Base-by-base conservation (phyloP, 2,329 filamentous ascomycete species). In the Rutstroemia sp. region DNA sequence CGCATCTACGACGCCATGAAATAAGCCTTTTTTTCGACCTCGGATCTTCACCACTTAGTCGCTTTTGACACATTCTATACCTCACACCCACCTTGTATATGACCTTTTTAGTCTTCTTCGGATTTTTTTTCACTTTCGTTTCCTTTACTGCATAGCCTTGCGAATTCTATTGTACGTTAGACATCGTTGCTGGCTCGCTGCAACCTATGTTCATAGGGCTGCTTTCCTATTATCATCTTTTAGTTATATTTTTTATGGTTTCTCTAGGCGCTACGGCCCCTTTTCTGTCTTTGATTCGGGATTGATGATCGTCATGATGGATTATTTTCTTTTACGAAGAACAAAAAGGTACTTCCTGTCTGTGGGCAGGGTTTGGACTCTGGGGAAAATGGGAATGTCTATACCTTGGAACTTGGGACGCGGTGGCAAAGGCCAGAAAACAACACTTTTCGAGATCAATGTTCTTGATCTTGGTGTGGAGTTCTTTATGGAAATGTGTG, bases 81-180 rank as follows among this genome's bases (percentile, higher is more conserved):
- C 27, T 54, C 49, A 25, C n/a, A 23, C 23, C 48, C 54, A 51
- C 49, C 9, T 54, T 59, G 44, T 55, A 58, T 54, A 58, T 53
- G 48, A 54, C 54, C 54, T 44, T 49, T 47, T 58, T 30, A 44
- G 41, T 44, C n/a, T 18, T 21, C n/a, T 44, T 18, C 41, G 2
- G n/a, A 57, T 47, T 61, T 62, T 59, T 59, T 41, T 45, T 63
- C 10, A 38, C 16, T 14, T 37, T 23, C 42, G 27, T 42, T 53
- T 19, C 21, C 41, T 45, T 62, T 62, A 60, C 62, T 63, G 65
- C 64, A 66, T 66, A 66, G 63, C 64, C 61, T 63, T 62, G 63
- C 63, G 62, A 47, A 51, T 52, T 19, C 57, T 52, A 16, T 18
- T 39, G 34, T 55, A 51, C 55, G 38, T 44, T 55, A 55, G 38